Evolutionary conservation across 805 yeast species (phyloP), one percentile per base, ranked within the genome.

Genomic region (Kregervanrija pseudodelftensis): DNA sequence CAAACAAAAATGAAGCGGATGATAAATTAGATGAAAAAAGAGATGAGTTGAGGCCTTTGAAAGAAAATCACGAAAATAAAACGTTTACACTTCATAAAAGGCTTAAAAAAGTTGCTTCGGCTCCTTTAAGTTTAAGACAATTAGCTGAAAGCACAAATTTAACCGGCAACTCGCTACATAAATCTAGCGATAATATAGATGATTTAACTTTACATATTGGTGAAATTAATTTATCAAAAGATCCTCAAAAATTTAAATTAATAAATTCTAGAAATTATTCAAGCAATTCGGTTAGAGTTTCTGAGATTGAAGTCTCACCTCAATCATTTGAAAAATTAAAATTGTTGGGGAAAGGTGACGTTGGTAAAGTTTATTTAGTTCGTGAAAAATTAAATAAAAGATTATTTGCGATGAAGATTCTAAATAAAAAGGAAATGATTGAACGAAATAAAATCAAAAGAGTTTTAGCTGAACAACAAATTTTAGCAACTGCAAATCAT

Each of bases 271-370:
- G 95, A 50, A 77, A 81, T 51, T 85, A 85, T 57, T 80, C 89
- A 14, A 75, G 82, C 47, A 80, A 82, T 50, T 79, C 96, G 11
- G 84, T 84, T 44, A 85, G 80, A 56, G 74, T 81, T 33, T 72
- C 79, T 45, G 83, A 80, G 49, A 88, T 83, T 9, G 88, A 85
- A 57, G 99, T 95, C 15, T 77, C 82, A 5, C 95, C 95, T 2
- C 76, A 77, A 38, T 84, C 93, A 28, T 93, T 93, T 61, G 96
- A 90, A 53, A 91, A 88, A 60, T 77, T 93, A 43, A 79, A 86
- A 53, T 67, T 93, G n/a, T 67, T 93, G 41, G 99, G 99, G 4
- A 87, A 87, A 59, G 99, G 99, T 46, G 99, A 93, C 58, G 98
- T 93, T 33, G 99, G 99, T 3, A 90, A 88, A 61, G 99, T 93